A percentile compares a stretch with the other conserved stretches of the same genome.
phyloP scores from a whole-genome alignment of 345 rosid genomes.

The Draba incana region DNA sequence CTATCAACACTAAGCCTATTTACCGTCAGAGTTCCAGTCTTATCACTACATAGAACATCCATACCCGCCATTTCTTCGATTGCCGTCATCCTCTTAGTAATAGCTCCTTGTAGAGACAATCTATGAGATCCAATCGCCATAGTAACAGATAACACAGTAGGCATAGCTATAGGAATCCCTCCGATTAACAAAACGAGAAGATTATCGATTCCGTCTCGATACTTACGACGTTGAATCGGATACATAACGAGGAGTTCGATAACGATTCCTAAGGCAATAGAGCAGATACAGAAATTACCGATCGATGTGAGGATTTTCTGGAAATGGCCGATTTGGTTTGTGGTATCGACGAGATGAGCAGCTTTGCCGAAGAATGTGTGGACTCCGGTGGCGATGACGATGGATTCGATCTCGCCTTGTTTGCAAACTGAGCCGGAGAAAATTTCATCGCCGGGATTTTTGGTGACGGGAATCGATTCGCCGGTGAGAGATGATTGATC shows the following conservation, averaged over 20 bases:
- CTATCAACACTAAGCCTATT: conserved; percentile 83
- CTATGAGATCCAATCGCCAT: conserved; percentile 96
- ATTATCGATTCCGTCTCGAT: conserved; percentile 86
- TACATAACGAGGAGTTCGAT: conserved; percentile 78
- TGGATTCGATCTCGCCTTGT: conserved; percentile 89
- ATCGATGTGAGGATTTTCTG: conserved; percentile 84
- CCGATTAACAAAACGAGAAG: conserved; percentile 86
- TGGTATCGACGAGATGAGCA: conserved; percentile 91
- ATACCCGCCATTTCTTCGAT: conserved; percentile 96
- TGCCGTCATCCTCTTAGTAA: conserved; percentile 97
- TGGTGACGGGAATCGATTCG: conserved; percentile 87
- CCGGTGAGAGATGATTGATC: conserved; percentile 97
- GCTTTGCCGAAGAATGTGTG: conserved; percentile 97
- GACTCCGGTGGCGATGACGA: conserved; percentile 91
- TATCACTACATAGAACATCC: conserved; percentile 95
- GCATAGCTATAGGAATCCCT: conserved; percentile 97
- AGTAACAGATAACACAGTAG: conserved; percentile 88
- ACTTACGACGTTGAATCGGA: conserved; percentile 71
- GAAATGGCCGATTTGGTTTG: conserved; percentile 92
- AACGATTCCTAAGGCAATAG: conserved; percentile 70
- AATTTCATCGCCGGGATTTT: conserved; percentile 76
- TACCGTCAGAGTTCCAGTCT: conserved; percentile 85
- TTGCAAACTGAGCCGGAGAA: conserved; percentile 93
- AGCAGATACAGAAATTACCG: conserved; percentile 95
- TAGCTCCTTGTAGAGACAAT: conserved; percentile 76